Evolutionary conservation across 805 yeast genomes (phyloP).

Genomic region (Yarrowia phangngaensis): DNA sequence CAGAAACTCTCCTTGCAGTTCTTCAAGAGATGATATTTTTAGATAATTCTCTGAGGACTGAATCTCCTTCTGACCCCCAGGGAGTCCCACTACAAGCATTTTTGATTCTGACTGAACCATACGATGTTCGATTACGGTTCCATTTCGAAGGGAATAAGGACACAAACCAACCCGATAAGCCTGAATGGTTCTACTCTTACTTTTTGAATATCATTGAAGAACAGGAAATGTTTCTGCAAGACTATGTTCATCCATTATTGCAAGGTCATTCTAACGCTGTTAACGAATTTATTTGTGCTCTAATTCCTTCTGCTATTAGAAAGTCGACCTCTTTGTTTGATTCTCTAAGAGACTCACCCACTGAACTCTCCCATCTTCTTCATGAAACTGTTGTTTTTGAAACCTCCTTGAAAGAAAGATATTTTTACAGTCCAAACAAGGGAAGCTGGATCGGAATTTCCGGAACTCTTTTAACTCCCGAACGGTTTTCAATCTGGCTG

Average conservation of each 20-base stretch:
- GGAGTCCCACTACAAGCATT: conserved; percentile 36
- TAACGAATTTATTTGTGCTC: conserved; percentile 46
- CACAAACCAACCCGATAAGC: conserved; percentile 62
- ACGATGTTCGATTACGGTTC: conserved; percentile 51
- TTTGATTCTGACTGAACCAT: conserved; percentile 46
- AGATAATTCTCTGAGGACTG: conserved; percentile 3
- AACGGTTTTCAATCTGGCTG: conserved; percentile 50
- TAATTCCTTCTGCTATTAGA: conserved; percentile 47
- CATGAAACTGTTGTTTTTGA: conserved; percentile 59
- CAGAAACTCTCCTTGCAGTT: neutral
- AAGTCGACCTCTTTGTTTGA: conserved; percentile 42
- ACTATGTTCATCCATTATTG: conserved; percentile 32
- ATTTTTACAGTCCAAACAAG: conserved; percentile 47
- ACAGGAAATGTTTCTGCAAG: conserved; percentile 34
- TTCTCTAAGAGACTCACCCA: conserved; percentile 40
- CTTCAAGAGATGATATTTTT: conserved; percentile 8
- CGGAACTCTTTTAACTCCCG: conserved; percentile 34
- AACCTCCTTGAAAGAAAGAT: conserved; percentile 45
- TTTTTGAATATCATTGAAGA: conserved; percentile 39
- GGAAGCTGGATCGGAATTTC: conserved; percentile 47
- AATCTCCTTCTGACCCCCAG: conserved; percentile 4
- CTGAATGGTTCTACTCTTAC: conserved; percentile 65
- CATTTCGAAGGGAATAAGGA: conserved; percentile 57
- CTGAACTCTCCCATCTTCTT: conserved; percentile 55
- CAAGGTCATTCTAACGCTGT: conserved; percentile 35